These are phyloP conservation scores for Phytopythium oedochilum DNA, from an alignment of 352 stramenopile species.

Conservation along the genomic window DNA sequence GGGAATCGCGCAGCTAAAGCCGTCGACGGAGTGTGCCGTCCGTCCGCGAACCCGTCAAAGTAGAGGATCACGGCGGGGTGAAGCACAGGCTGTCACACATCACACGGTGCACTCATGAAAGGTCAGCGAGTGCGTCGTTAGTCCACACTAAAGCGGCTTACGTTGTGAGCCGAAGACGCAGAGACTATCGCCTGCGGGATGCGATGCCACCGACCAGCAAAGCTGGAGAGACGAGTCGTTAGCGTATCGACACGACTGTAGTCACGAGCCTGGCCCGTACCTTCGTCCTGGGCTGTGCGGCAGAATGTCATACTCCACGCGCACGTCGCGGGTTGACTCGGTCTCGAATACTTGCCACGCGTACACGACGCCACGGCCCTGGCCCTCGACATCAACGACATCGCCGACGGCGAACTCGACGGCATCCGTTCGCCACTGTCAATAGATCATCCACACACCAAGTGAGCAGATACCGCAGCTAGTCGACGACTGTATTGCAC, in stretches of 20 bases:
- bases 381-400: slow-evolving; percentile 50
- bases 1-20: slow-evolving; percentile 59
- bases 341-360: slow-evolving; percentile 37
- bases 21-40: slow-evolving; percentile 53
- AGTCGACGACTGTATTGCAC: neutral
- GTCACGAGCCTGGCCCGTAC: too few species aligned
- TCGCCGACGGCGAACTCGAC: slow-evolving; percentile 66
- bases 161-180: neutral
- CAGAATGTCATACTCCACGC: slow-evolving; percentile 68
- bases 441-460: neutral
- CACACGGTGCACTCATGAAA: neutral
- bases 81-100: slow-evolving; percentile 32
- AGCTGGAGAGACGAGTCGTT: too few species aligned
- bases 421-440: slow-evolving; percentile 38
- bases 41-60: slow-evolving; percentile 70
- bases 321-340: slow-evolving; percentile 28
- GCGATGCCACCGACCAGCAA: slow-evolving; percentile 47
- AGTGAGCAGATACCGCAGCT: slow-evolving; percentile 5
- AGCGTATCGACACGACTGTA: too few species aligned
- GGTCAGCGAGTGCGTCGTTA: neutral
- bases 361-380: slow-evolving; percentile 56
- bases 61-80: slow-evolving; percentile 67
- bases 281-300: slow-evolving; percentile 46
- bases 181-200: slow-evolving; percentile 31
- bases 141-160: neutral